A percentile compares a stretch with the other conserved stretches of the same genome.
phyloP scores from a whole-genome alignment of 345 rosid genomes.

The Carallia pectinifolia region DNA sequence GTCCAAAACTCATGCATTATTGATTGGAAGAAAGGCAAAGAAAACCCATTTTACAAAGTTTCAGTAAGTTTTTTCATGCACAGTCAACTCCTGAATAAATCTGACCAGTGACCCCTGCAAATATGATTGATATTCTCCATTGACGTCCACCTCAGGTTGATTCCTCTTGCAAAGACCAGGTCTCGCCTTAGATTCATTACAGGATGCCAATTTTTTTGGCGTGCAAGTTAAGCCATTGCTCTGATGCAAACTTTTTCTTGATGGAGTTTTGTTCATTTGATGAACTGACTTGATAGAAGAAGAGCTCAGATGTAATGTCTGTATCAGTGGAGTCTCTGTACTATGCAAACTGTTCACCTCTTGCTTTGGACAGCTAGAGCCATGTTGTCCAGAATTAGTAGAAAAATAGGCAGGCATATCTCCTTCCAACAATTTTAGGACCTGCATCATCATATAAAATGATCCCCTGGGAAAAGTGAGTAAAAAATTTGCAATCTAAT shows the following conservation, averaged over 20 bases:
- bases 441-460: constrained; percentile 20
- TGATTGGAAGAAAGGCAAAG: not conserved
- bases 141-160: not conserved
- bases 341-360: constrained; percentile 5
- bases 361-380: constrained; percentile 4
- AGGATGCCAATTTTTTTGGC: not conserved
- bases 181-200: not conserved
- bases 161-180: not conserved
- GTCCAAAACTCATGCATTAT: not conserved
- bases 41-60: no score
- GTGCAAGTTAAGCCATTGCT: not conserved
- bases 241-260: not conserved
- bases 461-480: not conserved
- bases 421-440: constrained; percentile 38
- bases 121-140: constrained; percentile 23
- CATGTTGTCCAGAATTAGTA: not conserved
- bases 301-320: constrained; percentile 3
- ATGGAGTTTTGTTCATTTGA: not conserved
- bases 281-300: not conserved
- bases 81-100: constrained; percentile 10
- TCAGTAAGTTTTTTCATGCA: not conserved
- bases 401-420: constrained; percentile 17
- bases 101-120: constrained; percentile 25
- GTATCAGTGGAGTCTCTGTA: not conserved
- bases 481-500: not conserved